Base-by-base conservation (phyloP, 768 basidiomycete genomes). In the Russula earlei region DNA sequence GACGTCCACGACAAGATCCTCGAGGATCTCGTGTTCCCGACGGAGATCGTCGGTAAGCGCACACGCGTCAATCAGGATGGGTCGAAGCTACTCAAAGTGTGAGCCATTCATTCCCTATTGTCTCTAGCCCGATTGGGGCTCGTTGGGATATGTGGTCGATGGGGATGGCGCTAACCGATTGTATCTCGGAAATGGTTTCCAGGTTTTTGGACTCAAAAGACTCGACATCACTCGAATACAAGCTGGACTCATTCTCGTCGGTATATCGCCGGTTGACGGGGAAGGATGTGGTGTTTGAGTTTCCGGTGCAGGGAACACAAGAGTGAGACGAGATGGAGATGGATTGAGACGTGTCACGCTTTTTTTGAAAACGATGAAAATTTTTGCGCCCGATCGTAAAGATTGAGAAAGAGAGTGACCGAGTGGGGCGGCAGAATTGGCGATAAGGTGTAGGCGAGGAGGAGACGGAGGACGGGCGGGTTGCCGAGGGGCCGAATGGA, bases 151-250 rank as follows among this genome's bases (percentile, higher is more conserved):
- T 12, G 37, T 45, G 49, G 56, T 27, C 2, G 3, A 20, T 2
- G 12, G 12, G 50, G 9, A 6, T 19, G 27, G 36, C n/a, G 38
- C 56, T 57, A 46, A 57, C 56, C 20, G 5, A 12, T 11, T 33
- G 34, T 24, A 43, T 49, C 38, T 53, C 27, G 36, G 36, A 38
- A 45, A 15, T 38, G 5, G n/a, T 17, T 17, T 8, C 27, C 65
- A 98, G 95, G 64, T 87, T 93, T 79, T 87, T 99, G 64, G 96
- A 99, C 79, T 78, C 91, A 63, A 98, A 98, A 74, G 96, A 99
- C 70, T 83, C 92, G 54, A 98, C 93, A 71, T 89, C 91, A 67
- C 80, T 98, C 70, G 96, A 98, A 80, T 97, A 99, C 87, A 99
- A 99, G 82, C 82, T 98, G 66, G 96, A 99, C 77, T 95, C 94